Evolutionary conservation across 768 basidiomycete species (phyloP).

Genomic region (Sporobolomyces pararoseus): DNA sequence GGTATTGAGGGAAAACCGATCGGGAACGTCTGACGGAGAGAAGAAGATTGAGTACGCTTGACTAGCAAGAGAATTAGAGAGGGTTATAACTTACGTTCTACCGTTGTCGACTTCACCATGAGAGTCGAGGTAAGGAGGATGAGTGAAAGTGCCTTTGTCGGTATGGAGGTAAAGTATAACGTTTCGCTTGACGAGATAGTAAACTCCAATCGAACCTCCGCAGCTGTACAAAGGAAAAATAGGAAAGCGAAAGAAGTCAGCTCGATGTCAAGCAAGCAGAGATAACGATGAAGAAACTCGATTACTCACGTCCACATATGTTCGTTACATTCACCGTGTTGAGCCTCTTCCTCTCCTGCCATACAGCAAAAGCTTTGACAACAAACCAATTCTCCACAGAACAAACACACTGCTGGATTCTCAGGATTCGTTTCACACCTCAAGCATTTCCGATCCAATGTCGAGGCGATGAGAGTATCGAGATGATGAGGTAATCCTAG

Average conservation of each 20-base stretch:
- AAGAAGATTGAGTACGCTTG: neutral
- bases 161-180: slow-evolving; percentile 83
- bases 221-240: slow-evolving; percentile 58
- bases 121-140: slow-evolving; percentile 85
- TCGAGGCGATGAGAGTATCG: slow-evolving; percentile 74
- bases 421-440: slow-evolving; percentile 73
- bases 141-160: slow-evolving; percentile 79
- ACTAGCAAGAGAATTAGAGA: slow-evolving; percentile 35
- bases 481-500: slow-evolving; percentile 73
- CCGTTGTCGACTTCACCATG: slow-evolving; percentile 91
- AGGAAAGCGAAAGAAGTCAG: slow-evolving; percentile 1
- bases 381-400: slow-evolving; percentile 83
- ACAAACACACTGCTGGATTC: slow-evolving; percentile 84
- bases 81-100: slow-evolving; percentile 62
- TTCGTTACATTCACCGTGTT: slow-evolving; percentile 87
- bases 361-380: slow-evolving; percentile 88
- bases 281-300: neutral
- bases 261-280: no score
- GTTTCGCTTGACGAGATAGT: slow-evolving; percentile 87
- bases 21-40: slow-evolving; percentile 21
- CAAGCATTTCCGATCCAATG: slow-evolving; percentile 67
- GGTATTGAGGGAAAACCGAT: slow-evolving; percentile 60
- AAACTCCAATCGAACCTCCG: slow-evolving; percentile 81
- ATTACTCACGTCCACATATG: slow-evolving; percentile 82
- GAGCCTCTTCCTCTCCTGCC: slow-evolving; percentile 57